These are phyloP conservation scores for Inga laurina DNA, from an alignment of 306 rosid genomes.

Conservation along the genomic window DNA sequence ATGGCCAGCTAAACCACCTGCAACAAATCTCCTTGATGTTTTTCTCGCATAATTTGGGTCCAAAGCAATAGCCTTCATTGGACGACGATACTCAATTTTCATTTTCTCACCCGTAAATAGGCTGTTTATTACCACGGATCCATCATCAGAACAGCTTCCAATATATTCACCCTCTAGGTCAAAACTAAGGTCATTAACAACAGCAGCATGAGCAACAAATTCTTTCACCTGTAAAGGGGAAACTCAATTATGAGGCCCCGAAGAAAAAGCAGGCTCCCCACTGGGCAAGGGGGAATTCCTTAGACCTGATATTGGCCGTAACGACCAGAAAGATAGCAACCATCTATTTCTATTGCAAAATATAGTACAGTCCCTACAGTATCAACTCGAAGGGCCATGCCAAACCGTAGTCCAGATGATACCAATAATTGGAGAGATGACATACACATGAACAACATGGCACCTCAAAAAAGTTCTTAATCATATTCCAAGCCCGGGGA, in stretches of 20 bases:
- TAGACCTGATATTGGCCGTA: constrained; percentile 21
- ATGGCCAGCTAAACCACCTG: constrained; percentile 98
- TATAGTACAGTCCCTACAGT: neutral
- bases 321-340: constrained; percentile 15
- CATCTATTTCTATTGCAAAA: neutral
- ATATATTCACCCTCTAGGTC: constrained; percentile 87
- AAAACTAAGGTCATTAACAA: constrained; percentile 90
- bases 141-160: constrained; percentile 98
- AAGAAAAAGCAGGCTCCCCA: constrained; percentile 11
- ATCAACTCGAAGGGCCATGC: neutral
- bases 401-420: neutral
- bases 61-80: constrained; percentile 90
- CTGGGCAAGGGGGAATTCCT: neutral
- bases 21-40: constrained; percentile 80
- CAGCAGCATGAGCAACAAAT: constrained; percentile 78
- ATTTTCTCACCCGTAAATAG: constrained; percentile 82
- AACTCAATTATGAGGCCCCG: constrained; percentile 24
- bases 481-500: constrained; percentile 13
- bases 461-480: constrained; percentile 7
- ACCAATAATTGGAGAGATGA: constrained; percentile 11
- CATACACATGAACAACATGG: constrained; percentile 17
- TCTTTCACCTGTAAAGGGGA: constrained; percentile 76
- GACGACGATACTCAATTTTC: constrained; percentile 93
- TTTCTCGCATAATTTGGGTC: constrained; percentile 86
- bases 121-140: constrained; percentile 78